Evolutionary conservation across 352 stramenopile genomes (phyloP), one percentile per base, ranked within the genome.

Genomic region (Pythium guiyangense): DNA sequence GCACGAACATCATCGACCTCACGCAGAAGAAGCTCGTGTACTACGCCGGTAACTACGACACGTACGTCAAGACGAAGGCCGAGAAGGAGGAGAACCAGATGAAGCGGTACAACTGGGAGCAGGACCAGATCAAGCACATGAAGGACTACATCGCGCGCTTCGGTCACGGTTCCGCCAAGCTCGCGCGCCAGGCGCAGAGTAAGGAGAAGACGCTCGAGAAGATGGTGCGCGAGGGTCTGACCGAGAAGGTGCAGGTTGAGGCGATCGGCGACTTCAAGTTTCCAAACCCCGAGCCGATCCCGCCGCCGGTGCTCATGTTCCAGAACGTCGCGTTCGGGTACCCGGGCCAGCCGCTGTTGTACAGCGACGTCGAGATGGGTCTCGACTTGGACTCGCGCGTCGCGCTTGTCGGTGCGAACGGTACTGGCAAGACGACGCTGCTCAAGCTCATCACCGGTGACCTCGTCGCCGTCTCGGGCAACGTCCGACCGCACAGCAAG

Each of bases 81-180:
- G 96, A 99, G 62, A 96, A 98, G 70, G 96, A 99, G 67, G 94
- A 98, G 60, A 99, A 99, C 80, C 96, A 99, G 78, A 97, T 98
- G 91, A 98, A 98, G 70, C 87, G 92, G 61, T 99, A 98, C 77
- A 88, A 96, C 62, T 98, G 94, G 94, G 96, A 98, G 65, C 96
- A 99, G 73, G 86, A 97, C 25, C 92, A 98, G 75, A 98, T 99
- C 66, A 98, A 98, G 78, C 87, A 95, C 77, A 99, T 98, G 96
- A 99, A 98, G 79, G 95, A 99, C 66, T 99, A 99, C 79, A 98
- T 99, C 77, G 97, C 96, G 31, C 82, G 87, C 20, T 99, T 99
- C 68, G 97, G 97, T 67, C 97, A 99, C 84, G 97, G 97, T 66
- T 97, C 83, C 20, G 91, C 92, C 49, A 99, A 99, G 78, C 90